Base-by-base conservation (phyloP, 345 rosid genomes). In the Syzygium jambos region DNA sequence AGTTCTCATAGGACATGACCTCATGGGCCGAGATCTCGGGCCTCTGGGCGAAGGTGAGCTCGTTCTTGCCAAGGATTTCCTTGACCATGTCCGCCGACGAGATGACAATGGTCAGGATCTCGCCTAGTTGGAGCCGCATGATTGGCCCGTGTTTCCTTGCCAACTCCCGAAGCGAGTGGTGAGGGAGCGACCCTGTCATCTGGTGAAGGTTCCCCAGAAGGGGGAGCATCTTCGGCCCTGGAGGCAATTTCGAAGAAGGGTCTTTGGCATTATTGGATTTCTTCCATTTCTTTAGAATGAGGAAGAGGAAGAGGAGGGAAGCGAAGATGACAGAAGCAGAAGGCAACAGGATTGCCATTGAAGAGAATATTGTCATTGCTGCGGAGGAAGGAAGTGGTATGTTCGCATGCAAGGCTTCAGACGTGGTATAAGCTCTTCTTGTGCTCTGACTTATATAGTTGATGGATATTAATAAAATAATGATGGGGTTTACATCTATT, bases 91-190 rank as follows among this genome's bases (percentile, higher is more conserved):
- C 90, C 1, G 92, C 85, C 3, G 93, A 89, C 27, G 90, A 89
- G 85, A 92, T 52, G 6, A 91, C 84, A 4, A 92, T 43, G 55
- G 87, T 85, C 2, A 88, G 54, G 49, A 86, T 55, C 85, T 90
- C 92, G 6, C 94, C 94, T 8, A 93, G 89, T 54, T 89, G 90
- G 61, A 93, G 90, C 43, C 87, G 85, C 87, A 92, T 85, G 52
- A 92, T 46, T 27, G 91, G 94, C n/a, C 94, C 95, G 19, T 92
- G 90, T 34, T 54, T 63, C 29, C 86, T 57, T 57, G 91, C 89
- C 52, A 91, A 38, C 5, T 86, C 84, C 51, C 88, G n/a, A 19
- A 92, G 87, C 52, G 88, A 22, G 53, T 59, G 91, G 63, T 92
- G 95, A 4, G 94, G 95, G 12, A 68, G 85, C 52, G 88, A 82